Evolutionary conservation across 352 stramenopile species (phyloP), one percentile per base, ranked within the genome.

Genomic region (Bremia lactucae): DNA sequence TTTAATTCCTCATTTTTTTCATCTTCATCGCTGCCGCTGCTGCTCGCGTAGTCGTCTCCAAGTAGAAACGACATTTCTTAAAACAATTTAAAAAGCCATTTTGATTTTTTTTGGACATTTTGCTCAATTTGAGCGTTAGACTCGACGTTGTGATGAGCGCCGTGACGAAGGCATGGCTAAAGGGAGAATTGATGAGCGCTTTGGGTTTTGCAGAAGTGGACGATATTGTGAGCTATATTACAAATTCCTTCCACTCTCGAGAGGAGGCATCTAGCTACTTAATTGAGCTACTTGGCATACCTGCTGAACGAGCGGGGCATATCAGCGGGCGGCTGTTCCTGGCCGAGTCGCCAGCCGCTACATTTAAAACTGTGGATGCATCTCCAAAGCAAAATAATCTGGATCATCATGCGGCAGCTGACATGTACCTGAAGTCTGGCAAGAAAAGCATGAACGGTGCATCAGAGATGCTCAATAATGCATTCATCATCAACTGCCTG

Each of bases 191-290:
- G 23, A 51, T 58, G 62, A 64, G 45, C 45, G 69, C 71, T 18
- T 55, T 87, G 42, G 75, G 75, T 38, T 87, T 87, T 54, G 42
- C 52, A 4, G 72, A 87, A 38, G 75, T 87, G 26, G 65, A 79
- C 22, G 75, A 87, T 42, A 87, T 87, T 42, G 61, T 69, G 7
- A 37, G 22, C 10, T 83, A 87, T 45, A 52, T 85, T 19, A 52
- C 60, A 28, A 67, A 31, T 34, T 62, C 47, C 6, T 82, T 87
- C 47, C 22, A 50, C 33, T 62, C 62, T 14, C 65, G 67, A 28
- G 41, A 65, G 14, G 71, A 85, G 38, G 63, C 55, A 18, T 62
- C 56, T 36, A 58, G 48, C 28, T 87, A 87, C 42, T 63, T 87
- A 24, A 72, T 71, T 0, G 75, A 87, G 57, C 54, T 87, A 38